Conservation (phyloP, 352 stramenopile species). For the Phytophthora syringae region DNA sequence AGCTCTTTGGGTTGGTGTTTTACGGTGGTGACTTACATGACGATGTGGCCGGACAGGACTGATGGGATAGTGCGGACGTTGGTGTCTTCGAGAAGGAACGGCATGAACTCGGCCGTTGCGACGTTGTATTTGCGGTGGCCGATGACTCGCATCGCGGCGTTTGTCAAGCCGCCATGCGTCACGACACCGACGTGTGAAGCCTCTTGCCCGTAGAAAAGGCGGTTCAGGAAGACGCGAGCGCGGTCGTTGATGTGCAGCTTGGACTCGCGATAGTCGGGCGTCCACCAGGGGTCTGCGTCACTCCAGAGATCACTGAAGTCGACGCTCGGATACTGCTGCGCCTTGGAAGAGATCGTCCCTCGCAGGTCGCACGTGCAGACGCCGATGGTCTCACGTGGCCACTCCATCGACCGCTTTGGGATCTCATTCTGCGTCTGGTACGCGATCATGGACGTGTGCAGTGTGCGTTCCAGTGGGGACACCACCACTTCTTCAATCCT, state of each 20-base stretch:
- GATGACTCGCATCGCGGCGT: conserved; percentile 22
- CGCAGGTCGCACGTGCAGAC: conserved; percentile 37
- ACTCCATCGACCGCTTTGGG: conserved; percentile 32
- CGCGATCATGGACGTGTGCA: conserved; percentile 35
- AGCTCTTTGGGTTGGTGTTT: not conserved
- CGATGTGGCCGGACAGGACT: conserved; percentile 5
- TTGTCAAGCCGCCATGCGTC: conserved; percentile 27
- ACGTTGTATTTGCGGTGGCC: conserved; percentile 26
- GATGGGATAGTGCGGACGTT: conserved; percentile 8
- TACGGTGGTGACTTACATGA: conserved; percentile 7
- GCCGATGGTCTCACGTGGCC: conserved; percentile 34
- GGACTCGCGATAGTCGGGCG: conserved; percentile 24
- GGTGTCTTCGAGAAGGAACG: conserved; percentile 34
- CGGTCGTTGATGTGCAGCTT: conserved; percentile 33
- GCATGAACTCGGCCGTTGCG: conserved; percentile 18
- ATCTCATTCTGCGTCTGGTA: conserved; percentile 26
- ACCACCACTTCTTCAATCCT: conserved; percentile 25
- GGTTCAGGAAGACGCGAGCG: conserved; percentile 33
- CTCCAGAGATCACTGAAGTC: conserved; percentile 35
- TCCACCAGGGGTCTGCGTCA: conserved; percentile 37
- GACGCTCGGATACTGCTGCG: conserved; percentile 22
- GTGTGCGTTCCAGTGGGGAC: conserved; percentile 33
- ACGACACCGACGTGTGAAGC: conserved; percentile 22
- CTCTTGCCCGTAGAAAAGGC: conserved; percentile 29
- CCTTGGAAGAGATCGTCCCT: conserved; percentile 28